Base-by-base conservation (phyloP, 306 rosid genomes). In the Cucumis cinereus region DNA sequence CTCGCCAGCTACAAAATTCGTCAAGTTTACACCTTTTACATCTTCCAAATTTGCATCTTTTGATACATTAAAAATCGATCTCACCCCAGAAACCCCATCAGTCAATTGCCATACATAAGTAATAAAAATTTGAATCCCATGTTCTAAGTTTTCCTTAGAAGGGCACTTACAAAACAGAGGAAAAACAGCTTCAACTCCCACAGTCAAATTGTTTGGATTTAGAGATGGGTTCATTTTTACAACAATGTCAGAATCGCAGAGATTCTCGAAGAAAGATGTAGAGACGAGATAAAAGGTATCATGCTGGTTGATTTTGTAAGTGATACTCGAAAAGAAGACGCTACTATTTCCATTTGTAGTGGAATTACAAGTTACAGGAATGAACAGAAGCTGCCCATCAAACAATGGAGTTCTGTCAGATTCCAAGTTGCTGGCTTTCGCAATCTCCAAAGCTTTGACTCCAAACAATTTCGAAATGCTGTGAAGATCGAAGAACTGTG, bases 91-190 rank as follows among this genome's bases (percentile, higher is more conserved):
- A 55, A 88, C 81, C 81, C 68, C 83, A 60, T 90, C 98, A 38
- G 6, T 52, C 12, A 79, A 77, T 77, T 88, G 85, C 96, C 96
- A 91, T 57, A 90, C 79, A 58, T 89, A 85, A 3, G 93, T 88
- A 38, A 91, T 84, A 22, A 89, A 78, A 81, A 78, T 17, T 50
- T 81, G 55, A 8, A 86, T 79, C 53, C 89, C 85, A 43, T 83
- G 77, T 59, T 77, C 80, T 20, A 55, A 24, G 15, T 75, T 83
- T 28, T 68, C 78, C 77, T 84, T 80, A 7, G 92, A 84, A 58
- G 96, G 93, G 75, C 96, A 93, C 64, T 77, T 84, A 57, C 98
- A 89, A 84, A 86, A 83, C 84, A 89, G 79, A 75, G 96, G 97
- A 74, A 89, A 77, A 5, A 81, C 64, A 16, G 88, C 82, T 82